Evolutionary conservation across 768 basidiomycete genomes (phyloP), one percentile per base, ranked within the genome.

Genomic region (Peribolospora kevripleyi): DNA sequence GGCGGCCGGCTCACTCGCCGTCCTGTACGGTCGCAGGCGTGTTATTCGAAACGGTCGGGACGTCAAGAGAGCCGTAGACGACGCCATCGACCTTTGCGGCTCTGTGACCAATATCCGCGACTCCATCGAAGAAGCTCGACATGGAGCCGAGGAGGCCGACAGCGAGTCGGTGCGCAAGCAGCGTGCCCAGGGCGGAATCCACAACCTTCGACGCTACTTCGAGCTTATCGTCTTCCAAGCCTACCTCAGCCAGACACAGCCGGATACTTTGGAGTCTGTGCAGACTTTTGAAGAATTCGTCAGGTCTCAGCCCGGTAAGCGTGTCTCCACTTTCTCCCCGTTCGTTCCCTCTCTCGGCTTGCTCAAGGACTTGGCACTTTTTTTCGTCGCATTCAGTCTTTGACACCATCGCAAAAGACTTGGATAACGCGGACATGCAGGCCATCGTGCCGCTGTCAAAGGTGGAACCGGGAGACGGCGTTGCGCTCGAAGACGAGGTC

Each of bases 371-470:
- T 25, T 25, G 25, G 25, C n/a, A 25, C 25, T 25, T 25, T 25
- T 55, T 55, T 40, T 52, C 37, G 13, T n/a, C 3, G 40, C 37
- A 8, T 42, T 48, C 56, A 83, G 91, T 97, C 10, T 87, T 97
- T 69, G 82, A 81, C 65, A 98, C 93, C 0, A 90, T 97, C 57
- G 79, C 88, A 69, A 86, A 84, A 57, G 93, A 97, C 58, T 73
- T 98, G 48, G 68, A 78, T 47, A 74, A 73, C 13, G 81, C 87
- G n/a, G 80, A 80, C 3, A 66, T 84, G 51, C 74, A 82, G 56
- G 80, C 81, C 0, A 67, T 98, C 53, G 81, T 80, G 56, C 90
- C 88, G 3, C 71, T 97, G n/a, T 11, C 9, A 11, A 50, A n/a
- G 49, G 76, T 78, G 36, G 76, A 80, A 48, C 66, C 74, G 2